Evolutionary conservation across 1,284 basidiomycete genomes (phyloP).

Genomic region (Rhizoctonia solani): DNA sequence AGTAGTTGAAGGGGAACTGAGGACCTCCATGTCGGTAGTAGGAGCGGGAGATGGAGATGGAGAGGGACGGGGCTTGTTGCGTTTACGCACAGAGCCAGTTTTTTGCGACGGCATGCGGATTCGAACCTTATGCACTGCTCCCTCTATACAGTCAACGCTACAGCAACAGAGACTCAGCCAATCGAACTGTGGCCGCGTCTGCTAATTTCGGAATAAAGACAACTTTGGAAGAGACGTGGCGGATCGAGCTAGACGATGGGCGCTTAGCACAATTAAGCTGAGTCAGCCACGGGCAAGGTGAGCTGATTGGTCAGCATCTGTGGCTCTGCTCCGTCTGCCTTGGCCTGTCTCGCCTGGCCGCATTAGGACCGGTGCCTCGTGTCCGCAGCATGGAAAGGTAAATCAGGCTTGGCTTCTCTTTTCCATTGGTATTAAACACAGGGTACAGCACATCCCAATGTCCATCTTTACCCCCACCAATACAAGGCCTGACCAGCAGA

Average conservation of each 20-base stretch:
- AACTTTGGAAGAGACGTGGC: slow-evolving; percentile 12
- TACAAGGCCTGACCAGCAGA: background rate
- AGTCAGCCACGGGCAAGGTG: no score
- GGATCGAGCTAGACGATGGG: slow-evolving; percentile 3
- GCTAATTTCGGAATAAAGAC: slow-evolving; percentile 15
- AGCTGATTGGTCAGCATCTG: background rate
- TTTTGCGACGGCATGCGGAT: background rate
- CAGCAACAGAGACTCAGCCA: background rate
- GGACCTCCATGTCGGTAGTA: background rate
- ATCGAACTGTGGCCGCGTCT: background rate
- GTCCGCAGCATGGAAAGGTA: slow-evolving; percentile 1
- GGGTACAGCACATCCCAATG: background rate
- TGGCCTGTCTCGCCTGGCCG: background rate
- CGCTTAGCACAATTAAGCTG: background rate
- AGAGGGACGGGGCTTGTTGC: slow-evolving; percentile 23
- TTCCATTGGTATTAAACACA: background rate
- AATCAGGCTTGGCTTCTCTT: slow-evolving; percentile 5
- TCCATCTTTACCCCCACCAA: background rate
- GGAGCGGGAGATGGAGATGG: slow-evolving; percentile 5
- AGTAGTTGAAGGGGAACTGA: no score
- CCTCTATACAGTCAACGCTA: background rate
- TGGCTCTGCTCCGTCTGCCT: slow-evolving; percentile 3
- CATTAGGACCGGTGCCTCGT: background rate
- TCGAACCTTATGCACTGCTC: background rate
- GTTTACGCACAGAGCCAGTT: slow-evolving; percentile 16